Percentiles rank a stretch among this genome's conserved stretches.
Evolutionary conservation across 2,329 filamentous ascomycete species (phyloP).

Genomic region (Penicillium oxalicum): DNA sequence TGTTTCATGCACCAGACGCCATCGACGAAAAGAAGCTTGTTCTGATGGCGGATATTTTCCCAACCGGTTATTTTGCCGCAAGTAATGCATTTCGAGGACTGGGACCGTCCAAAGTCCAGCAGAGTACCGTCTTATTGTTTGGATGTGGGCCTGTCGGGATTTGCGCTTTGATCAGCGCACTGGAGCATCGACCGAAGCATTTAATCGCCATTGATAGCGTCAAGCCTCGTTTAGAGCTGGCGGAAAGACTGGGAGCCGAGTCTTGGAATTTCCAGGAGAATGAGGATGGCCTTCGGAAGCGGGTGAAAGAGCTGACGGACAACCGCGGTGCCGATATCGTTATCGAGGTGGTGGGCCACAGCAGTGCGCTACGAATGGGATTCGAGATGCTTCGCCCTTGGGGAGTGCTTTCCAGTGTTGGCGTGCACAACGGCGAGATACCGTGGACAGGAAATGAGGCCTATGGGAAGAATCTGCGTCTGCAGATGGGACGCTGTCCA

Average conservation of each 20-base stretch:
- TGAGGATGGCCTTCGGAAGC: constrained; percentile 49
- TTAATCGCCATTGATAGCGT: constrained; percentile 75
- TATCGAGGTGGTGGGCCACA: constrained; percentile 68
- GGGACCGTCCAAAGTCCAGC: constrained; percentile 39
- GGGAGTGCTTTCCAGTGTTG: constrained; percentile 65
- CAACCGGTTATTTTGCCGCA: constrained; percentile 72
- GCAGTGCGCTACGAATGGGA: constrained; percentile 60
- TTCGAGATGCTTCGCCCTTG: constrained; percentile 68
- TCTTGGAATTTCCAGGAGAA: constrained; percentile 69
- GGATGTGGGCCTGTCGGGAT: constrained; percentile 79
- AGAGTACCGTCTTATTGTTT: constrained; percentile 57
- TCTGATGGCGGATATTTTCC: constrained; percentile 88
- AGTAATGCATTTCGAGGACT: constrained; percentile 64
- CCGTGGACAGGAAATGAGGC: constrained; percentile 60
- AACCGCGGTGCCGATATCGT: constrained; percentile 78
- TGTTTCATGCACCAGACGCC: constrained; percentile 60
- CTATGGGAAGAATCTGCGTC: constrained; percentile 60
- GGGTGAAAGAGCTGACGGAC: constrained; percentile 64
- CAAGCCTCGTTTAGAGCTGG: constrained; percentile 63
- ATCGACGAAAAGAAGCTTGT: constrained; percentile 69
- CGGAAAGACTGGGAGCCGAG: constrained; percentile 67
- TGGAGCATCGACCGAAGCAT: constrained; percentile 64
- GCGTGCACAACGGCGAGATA: constrained; percentile 66
- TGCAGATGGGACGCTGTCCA: constrained; percentile 71
- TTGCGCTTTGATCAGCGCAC: constrained; percentile 70